phyloP scores from a whole-genome alignment of 768 basidiomycete species.

The Leucosporidium scottii region DNA sequence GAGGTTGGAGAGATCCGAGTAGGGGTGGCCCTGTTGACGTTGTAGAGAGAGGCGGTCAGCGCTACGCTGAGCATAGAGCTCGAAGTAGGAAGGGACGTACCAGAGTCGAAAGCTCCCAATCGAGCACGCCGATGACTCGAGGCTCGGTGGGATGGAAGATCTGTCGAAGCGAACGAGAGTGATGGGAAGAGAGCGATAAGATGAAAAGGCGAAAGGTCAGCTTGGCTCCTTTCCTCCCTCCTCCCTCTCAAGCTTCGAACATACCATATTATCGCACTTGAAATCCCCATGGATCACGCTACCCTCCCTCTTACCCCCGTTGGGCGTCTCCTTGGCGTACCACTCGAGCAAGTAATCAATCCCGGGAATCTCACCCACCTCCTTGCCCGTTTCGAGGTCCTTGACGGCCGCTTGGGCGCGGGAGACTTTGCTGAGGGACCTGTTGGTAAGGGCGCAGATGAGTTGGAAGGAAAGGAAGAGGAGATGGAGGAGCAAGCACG shows the following conservation, averaged over 20 bases:
- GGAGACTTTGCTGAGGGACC: slow-evolving; percentile 74
- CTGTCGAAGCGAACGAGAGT: slow-evolving; percentile 18
- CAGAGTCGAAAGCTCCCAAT: slow-evolving; percentile 96
- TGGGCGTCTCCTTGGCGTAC: slow-evolving; percentile 66
- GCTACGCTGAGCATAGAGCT: not conserved
- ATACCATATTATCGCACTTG: slow-evolving; percentile 89
- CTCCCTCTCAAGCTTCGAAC: slow-evolving; percentile 1
- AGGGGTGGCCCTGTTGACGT: slow-evolving; percentile 40
- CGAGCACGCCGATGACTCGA: slow-evolving; percentile 84
- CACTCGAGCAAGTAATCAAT: slow-evolving; percentile 66
- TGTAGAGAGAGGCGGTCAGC: not conserved
- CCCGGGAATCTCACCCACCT: slow-evolving; percentile 64
- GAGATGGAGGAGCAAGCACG: not conserved
- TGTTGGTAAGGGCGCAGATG: slow-evolving; percentile 39
- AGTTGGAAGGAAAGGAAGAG: too few relatives aligned
- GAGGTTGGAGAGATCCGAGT: slow-evolving; percentile 85
- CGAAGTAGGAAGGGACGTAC: slow-evolving; percentile 52
- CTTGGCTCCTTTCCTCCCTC: too few relatives aligned
- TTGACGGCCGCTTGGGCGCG: slow-evolving; percentile 62
- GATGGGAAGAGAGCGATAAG: not conserved
- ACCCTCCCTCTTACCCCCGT: slow-evolving; percentile 61
- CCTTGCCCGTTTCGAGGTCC: slow-evolving; percentile 58
- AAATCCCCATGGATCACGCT: slow-evolving; percentile 93
- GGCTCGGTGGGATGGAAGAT: slow-evolving; percentile 85
- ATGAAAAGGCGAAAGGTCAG: not conserved